Evolutionary conservation across 345 rosid species (phyloP).

Genomic region (Populus ilicifolia): DNA sequence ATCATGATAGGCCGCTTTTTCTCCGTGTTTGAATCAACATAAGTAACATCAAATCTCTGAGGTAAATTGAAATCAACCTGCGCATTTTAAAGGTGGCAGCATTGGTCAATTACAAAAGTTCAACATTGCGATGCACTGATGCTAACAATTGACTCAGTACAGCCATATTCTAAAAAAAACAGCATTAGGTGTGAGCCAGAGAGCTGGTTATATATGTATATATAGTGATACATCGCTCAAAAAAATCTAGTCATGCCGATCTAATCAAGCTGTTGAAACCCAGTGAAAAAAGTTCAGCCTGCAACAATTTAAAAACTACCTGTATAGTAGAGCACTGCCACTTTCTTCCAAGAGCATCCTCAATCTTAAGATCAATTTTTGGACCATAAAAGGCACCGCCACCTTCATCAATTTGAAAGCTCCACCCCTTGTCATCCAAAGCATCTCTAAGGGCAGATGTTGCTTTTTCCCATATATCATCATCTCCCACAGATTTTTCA

Average conservation of each 20-base stretch:
- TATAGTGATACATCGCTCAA: neutral
- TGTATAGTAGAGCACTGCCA: constrained; percentile 99
- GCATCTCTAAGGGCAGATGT: constrained; percentile 78
- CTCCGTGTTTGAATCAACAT: constrained; percentile 70
- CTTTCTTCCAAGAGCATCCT: constrained; percentile 95
- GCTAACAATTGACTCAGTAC: neutral
- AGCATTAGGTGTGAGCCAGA: neutral
- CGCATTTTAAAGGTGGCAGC: neutral
- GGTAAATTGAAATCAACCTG: constrained; percentile 97
- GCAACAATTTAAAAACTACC: constrained; percentile 28
- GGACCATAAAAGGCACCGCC: constrained; percentile 99
- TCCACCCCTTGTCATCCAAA: constrained; percentile 88
- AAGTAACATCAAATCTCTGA: constrained; percentile 78
- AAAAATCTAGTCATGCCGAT: neutral
- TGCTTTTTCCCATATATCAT: constrained; percentile 91
- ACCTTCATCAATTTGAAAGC: constrained; percentile 86
- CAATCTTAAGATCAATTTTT: constrained; percentile 88
- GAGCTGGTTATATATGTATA: neutral
- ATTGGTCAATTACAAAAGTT: neutral
- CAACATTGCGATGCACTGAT: neutral
- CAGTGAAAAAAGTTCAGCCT: neutral
- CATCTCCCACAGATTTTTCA: constrained; percentile 82
- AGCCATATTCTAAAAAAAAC: neutral
- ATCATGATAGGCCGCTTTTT: constrained; percentile 92
- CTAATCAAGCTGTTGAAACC: neutral